phyloP scores from a whole-genome alignment of 1,284 basidiomycete genomes.

The Ustilago crameri region DNA sequence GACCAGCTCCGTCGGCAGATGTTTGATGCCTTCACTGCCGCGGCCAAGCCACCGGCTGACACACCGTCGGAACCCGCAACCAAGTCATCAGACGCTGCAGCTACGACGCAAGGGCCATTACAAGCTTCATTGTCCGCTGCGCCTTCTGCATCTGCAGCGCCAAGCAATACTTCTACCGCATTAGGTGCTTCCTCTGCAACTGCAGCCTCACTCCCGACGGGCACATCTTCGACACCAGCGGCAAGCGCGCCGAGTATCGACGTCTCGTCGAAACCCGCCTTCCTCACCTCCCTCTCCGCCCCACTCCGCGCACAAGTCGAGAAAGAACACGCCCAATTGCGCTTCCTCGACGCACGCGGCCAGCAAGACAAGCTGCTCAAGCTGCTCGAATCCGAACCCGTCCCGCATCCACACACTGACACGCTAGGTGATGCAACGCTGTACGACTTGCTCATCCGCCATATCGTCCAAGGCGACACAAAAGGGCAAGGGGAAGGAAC shows the following conservation, averaged over 20 bases:
- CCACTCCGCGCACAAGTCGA: conserved; percentile 18
- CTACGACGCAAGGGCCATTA: too few relatives aligned
- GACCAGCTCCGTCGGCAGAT: conserved; percentile 35
- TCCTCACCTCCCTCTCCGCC: conserved; percentile 15
- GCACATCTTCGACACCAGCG: too few relatives aligned
- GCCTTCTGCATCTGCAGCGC: not conserved
- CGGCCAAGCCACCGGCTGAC: not conserved
- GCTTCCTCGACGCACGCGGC: conserved; percentile 16
- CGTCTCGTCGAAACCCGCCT: conserved; percentile 9
- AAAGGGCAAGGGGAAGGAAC: too few relatives aligned
- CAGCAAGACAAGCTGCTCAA: conserved; percentile 27
- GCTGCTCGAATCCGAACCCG: conserved; percentile 19
- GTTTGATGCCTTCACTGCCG: conserved; percentile 23
- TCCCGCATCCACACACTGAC: conserved; percentile 3
- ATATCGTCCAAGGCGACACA: conserved; percentile 2
- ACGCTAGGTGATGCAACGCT: conserved; percentile 16
- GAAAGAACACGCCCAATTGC: conserved; percentile 19
- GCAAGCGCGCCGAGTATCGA: too few relatives aligned
- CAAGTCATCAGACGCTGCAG: too few relatives aligned
- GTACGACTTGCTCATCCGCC: conserved; percentile 23
- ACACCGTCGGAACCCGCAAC: too few relatives aligned
- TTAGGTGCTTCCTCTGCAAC: not conserved
- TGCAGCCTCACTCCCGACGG: not conserved
- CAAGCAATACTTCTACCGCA: not conserved
- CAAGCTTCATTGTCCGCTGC: not conserved